These are phyloP conservation scores for Penstemon davidsonii DNA, from an alignment of 257 asterid genomes.

Conservation along the genomic window DNA sequence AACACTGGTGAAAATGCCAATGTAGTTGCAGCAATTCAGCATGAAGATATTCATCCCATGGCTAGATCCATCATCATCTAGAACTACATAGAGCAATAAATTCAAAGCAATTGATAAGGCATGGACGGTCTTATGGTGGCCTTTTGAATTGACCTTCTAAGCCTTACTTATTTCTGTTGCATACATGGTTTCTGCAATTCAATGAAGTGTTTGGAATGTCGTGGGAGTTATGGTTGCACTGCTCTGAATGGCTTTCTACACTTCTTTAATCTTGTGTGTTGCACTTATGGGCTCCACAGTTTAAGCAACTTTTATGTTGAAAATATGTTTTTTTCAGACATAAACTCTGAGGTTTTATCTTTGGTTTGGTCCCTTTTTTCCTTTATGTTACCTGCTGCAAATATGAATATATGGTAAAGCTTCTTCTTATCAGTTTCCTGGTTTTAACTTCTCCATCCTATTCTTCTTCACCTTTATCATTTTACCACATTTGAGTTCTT, in stretches of 20 bases:
- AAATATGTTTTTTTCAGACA: not conserved
- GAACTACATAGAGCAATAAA: slow-evolving; percentile 4
- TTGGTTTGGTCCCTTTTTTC: not conserved
- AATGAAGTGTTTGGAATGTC: not conserved
- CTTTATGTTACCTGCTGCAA: not conserved
- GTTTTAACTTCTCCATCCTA: not conserved
- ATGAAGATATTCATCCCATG: not conserved
- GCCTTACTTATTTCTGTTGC: not conserved
- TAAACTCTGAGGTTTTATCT: not conserved
- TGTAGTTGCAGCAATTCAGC: slow-evolving; percentile 8
- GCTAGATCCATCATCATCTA: slow-evolving; percentile 11
- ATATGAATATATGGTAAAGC: not conserved
- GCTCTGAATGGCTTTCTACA: not conserved
- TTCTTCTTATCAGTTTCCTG: not conserved
- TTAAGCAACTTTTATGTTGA: slow-evolving; percentile 10
- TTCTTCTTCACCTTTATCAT: not conserved
- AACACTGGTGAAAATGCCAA: slow-evolving; percentile 11
- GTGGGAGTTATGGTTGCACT: slow-evolving; percentile 4
- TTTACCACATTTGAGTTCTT: not conserved
- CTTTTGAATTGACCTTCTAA: not conserved
- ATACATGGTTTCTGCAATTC: not conserved
- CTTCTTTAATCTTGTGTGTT: not conserved
- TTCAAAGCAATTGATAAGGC: slow-evolving; percentile 9
- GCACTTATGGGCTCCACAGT: not conserved
- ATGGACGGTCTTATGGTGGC: not conserved